Evolutionary conservation across 768 basidiomycete species (phyloP).

Genomic region (Leccinum boreale): DNA sequence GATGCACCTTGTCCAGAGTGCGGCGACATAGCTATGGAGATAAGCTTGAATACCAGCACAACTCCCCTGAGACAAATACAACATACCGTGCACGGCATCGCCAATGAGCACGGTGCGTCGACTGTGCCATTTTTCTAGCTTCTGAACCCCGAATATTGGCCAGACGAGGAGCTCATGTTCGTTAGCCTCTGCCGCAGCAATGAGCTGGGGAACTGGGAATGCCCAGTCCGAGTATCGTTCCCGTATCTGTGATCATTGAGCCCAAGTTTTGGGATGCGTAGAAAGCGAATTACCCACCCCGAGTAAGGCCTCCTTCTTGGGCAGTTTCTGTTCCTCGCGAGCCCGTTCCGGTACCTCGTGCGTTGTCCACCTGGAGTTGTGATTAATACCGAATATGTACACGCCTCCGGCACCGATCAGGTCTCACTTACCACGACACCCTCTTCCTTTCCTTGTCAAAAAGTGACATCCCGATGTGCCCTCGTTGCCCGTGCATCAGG

Average conservation of each 20-base stretch:
- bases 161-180: conserved; percentile 21
- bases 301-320: conserved; percentile 17
- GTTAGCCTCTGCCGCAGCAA: conserved; percentile 18
- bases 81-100: conserved; percentile 32
- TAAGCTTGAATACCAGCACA: neutral
- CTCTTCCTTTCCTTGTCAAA: conserved; percentile 25
- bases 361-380: conserved; percentile 26
- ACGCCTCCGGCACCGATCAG: neutral
- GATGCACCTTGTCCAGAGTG: conserved; percentile 32
- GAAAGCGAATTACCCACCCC: conserved; percentile 10
- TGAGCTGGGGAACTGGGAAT: conserved; percentile 28
- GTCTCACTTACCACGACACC: conserved; percentile 22
- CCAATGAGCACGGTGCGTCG: conserved; percentile 27
- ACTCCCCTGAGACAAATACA: neutral
- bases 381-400: neutral
- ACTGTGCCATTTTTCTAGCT: conserved; percentile 24
- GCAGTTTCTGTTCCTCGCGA: conserved; percentile 29
- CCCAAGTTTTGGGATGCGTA: neutral
- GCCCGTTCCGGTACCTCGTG: conserved; percentile 25
- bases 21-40: conserved; percentile 28
- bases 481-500: conserved; percentile 26
- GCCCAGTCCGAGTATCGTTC: conserved; percentile 26
- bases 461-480: conserved; percentile 26
- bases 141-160: conserved; percentile 27
- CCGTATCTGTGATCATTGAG: conserved; percentile 15